Evolutionary conservation across 345 rosid species (phyloP).

Genomic region (Sisymbrium altissimum): DNA sequence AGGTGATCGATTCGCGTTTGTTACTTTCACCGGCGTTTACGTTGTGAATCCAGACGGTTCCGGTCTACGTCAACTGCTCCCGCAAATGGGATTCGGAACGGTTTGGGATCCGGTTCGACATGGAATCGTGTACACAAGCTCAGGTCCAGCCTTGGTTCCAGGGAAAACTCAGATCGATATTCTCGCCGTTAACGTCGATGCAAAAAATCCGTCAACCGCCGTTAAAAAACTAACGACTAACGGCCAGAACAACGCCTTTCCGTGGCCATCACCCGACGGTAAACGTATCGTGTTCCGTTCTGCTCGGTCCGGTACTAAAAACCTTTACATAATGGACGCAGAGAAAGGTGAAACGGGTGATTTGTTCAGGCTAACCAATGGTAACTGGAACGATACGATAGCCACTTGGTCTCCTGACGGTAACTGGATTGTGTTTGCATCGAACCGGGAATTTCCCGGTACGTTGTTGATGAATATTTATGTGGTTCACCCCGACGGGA

Average conservation of each 20-base stretch:
- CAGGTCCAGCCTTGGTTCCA: conserved; percentile 59
- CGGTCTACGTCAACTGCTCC: conserved; percentile 42
- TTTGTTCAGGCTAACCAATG: conserved; percentile 56
- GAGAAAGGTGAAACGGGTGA: conserved; percentile 58
- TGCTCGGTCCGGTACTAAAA: conserved; percentile 65
- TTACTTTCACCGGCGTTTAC: conserved; percentile 58
- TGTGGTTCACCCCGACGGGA: conserved; percentile 75
- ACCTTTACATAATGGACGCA: conserved; percentile 78
- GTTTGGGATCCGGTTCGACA: conserved; percentile 67
- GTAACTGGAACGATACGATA: conserved; percentile 84
- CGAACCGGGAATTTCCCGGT: conserved; percentile 65
- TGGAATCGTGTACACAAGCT: conserved; percentile 63
- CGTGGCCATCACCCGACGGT: conserved; percentile 81
- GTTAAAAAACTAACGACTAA: conserved; percentile 52
- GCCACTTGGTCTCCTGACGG: conserved; percentile 87
- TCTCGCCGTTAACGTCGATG: conserved; percentile 56
- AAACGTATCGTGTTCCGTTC: conserved; percentile 77
- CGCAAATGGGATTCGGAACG: conserved; percentile 55
- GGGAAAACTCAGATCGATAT: conserved; percentile 60
- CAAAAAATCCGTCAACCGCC: conserved; percentile 5
- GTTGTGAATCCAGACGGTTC: conserved; percentile 75
- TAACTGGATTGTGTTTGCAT: conserved; percentile 71
- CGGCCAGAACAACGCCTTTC: conserved; percentile 80
- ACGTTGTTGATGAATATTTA: conserved; percentile 61
- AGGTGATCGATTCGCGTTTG: conserved; percentile 73